Evolutionary conservation across 1,139 yeast species (phyloP), one percentile per base, ranked within the genome.

Genomic region (Meyerozyma sp.): DNA sequence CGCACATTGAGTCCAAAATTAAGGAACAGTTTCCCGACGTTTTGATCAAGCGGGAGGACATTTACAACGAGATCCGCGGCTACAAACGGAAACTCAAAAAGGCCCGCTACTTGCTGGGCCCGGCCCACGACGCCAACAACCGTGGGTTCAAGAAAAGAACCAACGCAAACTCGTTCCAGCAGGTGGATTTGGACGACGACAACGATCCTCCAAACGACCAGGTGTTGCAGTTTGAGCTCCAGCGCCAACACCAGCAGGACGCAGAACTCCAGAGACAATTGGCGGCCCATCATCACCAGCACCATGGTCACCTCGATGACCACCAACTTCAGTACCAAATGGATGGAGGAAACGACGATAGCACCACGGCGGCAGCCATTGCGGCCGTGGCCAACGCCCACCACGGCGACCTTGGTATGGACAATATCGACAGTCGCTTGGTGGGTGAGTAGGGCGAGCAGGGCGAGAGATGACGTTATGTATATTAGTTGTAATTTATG

Each of bases 21-120:
- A 71, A 68, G 50, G 77, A 75, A 44, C 75, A 75, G 49, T 77
- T 70, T 56, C 81, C 80, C 28, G 81, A 76, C 49, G 75, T 77
- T 38, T 65, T 76, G 43, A 77, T 77, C 50, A 77, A 77, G 56
- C 64, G 82, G 45, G 82, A 77, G 55, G 82, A 77, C 56, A 77
- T 77, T 44, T 77, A 77, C 56, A 77, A 77, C 56, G 82, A 77
- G 56, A 77, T 77, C 51, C 61, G 82, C 46, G 81, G 81, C n/a
- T 73, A 76, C 59, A 77, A 77, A 58, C 67, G 80, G 46, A 77
- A 77, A 49, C 60, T 77, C 52, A 73, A 72, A 62, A 68, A 70
- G 52, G 20, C 40, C 44, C 46, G 41, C 42, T 42, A 36, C 41
- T 44, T 38, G 40, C 42, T 7, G 41, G 36, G 34, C 49, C 45